Base-by-base conservation (phyloP, 805 yeast genomes). In the Nakazawaea pomicola region DNA sequence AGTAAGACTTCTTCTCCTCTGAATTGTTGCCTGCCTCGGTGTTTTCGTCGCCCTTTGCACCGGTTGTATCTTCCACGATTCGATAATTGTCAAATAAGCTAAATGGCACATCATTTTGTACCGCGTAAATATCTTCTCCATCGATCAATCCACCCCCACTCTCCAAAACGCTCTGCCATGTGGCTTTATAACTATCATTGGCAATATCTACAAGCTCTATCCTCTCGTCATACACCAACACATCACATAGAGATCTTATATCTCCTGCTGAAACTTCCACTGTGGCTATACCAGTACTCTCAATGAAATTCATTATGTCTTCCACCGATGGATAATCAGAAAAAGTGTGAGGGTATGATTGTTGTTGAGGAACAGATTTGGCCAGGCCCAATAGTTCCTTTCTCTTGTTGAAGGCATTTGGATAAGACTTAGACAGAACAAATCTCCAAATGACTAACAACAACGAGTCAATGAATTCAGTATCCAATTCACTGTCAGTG, bases 401-500 rank as follows among this genome's bases (percentile, higher is more conserved):
- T 9, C 65, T 61, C 7, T 66, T 64, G 46, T 69, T 74, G 57
- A 84, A 80, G 16, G 84, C 84, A 41, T 76, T 68, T 3, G 97
- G 96, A 55, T 70, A 84, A 0, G 96, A 76, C 50, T 74, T 77
- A 24, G 79, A 74, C 2, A 91, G 85, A 8, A 87, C 80, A 60
- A 67, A 91, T 50, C 93, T 71, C 96, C 97, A 93, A 6, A 90
- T 79, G 32, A 90, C 90, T 16, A 87, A 78, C 49, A 87, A 61
- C 41, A 93, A 64, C 36, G 88, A 78, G 49, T 87, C 91, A 44
- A 93, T 90, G 54, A 93, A 93, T 60, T 91, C 98, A 3, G 88
- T 80, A 57, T 93, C 99, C 43, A 93, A 70, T 61, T 93, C 98
- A 27, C 90, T 80, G 57, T 93, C 99, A 0, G 97, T 89, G 57